Percentiles rank a stretch among this genome's conserved stretches.
Conservation (phyloP, 2,329 filamentous ascomycete genomes). For the Beauveria caledonica region DNA sequence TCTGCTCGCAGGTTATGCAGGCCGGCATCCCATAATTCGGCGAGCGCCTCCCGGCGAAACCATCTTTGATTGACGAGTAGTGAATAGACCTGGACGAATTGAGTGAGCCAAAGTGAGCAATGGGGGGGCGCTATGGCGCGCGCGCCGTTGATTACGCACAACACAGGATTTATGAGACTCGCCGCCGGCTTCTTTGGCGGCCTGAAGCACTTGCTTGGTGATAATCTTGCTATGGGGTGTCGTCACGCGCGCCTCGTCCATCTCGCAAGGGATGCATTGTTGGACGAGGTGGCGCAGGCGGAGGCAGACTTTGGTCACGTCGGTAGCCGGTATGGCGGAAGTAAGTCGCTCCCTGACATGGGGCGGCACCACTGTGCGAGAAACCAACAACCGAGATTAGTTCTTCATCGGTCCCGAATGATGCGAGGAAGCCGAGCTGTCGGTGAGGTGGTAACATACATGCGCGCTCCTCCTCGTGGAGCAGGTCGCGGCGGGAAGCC, state of each 20-base stretch:
- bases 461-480: constrained; percentile 12
- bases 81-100: constrained; percentile 50
- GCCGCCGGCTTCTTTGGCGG: constrained; percentile 75
- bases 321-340: constrained; percentile 63
- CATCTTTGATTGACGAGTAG: constrained; percentile 63
- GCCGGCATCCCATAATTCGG: constrained; percentile 89
- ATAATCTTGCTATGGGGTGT: constrained; percentile 79
- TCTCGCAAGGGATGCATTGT: constrained; percentile 80
- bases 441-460: not conserved
- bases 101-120: not conserved
- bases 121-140: too few relatives aligned
- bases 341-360: constrained; percentile 49
- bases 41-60: constrained; percentile 70
- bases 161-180: constrained; percentile 69
- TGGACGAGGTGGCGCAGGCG: constrained; percentile 87
- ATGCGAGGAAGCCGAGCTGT: not conserved
- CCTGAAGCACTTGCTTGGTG: constrained; percentile 67
- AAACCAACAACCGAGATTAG: not conserved
- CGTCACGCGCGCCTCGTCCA: constrained; percentile 68
- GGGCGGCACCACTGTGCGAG: constrained; percentile 52
- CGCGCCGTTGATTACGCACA: constrained; percentile 25
- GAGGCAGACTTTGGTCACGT: constrained; percentile 84
- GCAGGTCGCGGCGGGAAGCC: constrained; percentile 7
- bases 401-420: too few relatives aligned
- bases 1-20: constrained; percentile 69